Evolutionary conservation across 768 basidiomycete species (phyloP), one percentile per base, ranked within the genome.

Genomic region (Phaffia australis): DNA sequence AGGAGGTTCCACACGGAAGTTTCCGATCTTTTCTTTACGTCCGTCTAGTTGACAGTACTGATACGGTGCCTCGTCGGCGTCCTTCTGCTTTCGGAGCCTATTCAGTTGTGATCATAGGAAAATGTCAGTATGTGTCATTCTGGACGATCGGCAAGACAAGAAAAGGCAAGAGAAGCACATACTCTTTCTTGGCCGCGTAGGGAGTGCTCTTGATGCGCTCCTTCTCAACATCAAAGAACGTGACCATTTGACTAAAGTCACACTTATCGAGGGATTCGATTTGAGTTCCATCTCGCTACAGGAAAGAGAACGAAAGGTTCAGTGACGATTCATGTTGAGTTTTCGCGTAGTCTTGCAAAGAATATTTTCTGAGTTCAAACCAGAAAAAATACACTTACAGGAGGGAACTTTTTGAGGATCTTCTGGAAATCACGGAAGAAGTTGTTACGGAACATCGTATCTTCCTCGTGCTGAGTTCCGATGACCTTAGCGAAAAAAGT

Each of bases 1-100:
- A 30, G 95, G 95, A 75, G 95, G 95, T 81, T 99, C 95, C 60
- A 97, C 85, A 71, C 92, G 83, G 81, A 98, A 98, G 79, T 98
- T 99, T 49, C 95, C 95, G 57, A 97, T 84, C 76, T 97, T 98
- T 79, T 99, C 95, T 78, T 91, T 94, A 62, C 93, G 85, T 16
- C 94, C 94, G 73, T 99, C 91, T 46, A 99, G 83, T n/a, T 85
- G 73, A 77, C 94, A 97, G 29, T 82, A 82, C 25, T 83, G 84
- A 76, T 92, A 97, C 69, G 86, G 87, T 58, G 83, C 84, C 77
- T 98, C 95, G 68, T 85, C 73, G 32, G 83, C 83, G 63, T 97
- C 93, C 75, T 86, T 89, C 64, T 81, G 82, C 71, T 86, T 87
- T 80, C 97, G 97, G 54, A 85, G 76, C 25, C 74, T 75, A 64